These are phyloP conservation scores for Aspergillus taichungensis DNA, from an alignment of 495 filamentous ascomycete genomes.

Conservation along the genomic window DNA sequence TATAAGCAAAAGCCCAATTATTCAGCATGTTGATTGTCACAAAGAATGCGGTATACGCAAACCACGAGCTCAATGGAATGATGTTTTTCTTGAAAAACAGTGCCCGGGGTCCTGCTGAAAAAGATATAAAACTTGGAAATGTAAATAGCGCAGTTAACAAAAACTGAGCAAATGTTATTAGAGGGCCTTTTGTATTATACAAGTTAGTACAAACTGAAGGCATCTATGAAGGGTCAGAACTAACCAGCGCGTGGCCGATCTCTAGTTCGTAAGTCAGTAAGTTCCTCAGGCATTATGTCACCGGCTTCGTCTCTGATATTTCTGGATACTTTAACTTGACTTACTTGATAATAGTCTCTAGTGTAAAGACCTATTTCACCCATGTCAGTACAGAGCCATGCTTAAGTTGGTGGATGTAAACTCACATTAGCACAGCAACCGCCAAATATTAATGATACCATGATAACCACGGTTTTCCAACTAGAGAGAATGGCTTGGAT, in stretches of 20 bases:
- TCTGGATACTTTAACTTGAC: slow-evolving; percentile 26
- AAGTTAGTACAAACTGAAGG: slow-evolving; percentile 1
- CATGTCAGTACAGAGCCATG: slow-evolving; percentile 16
- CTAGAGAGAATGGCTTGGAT: slow-evolving; percentile 50
- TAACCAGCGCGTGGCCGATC: slow-evolving; percentile 32
- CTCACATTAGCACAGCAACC: slow-evolving; percentile 95
- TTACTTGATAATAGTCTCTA: slow-evolving; percentile 94
- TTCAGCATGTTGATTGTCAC: slow-evolving; percentile 89
- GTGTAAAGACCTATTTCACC: slow-evolving; percentile 66
- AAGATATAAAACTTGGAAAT: slow-evolving; percentile 62
- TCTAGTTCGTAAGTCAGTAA: slow-evolving; percentile 16
- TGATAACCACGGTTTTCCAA: slow-evolving; percentile 59
- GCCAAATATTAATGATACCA: slow-evolving; percentile 87
- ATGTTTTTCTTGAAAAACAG: slow-evolving; percentile 65
- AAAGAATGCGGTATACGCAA: slow-evolving; percentile 83
- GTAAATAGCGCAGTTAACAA: slow-evolving; percentile 64
- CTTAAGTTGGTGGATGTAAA: slow-evolving; percentile 2
- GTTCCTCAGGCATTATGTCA: background rate
- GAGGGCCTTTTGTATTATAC: slow-evolving; percentile 47
- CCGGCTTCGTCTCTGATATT: slow-evolving; percentile 36
- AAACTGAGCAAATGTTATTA: slow-evolving; percentile 94
- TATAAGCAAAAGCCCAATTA: slow-evolving; percentile 95
- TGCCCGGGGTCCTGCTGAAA: slow-evolving; percentile 49
- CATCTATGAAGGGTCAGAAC: background rate
- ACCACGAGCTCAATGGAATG: slow-evolving; percentile 80